Evolutionary conservation across 768 basidiomycete genomes (phyloP).

Genomic region (Boletales sp.): DNA sequence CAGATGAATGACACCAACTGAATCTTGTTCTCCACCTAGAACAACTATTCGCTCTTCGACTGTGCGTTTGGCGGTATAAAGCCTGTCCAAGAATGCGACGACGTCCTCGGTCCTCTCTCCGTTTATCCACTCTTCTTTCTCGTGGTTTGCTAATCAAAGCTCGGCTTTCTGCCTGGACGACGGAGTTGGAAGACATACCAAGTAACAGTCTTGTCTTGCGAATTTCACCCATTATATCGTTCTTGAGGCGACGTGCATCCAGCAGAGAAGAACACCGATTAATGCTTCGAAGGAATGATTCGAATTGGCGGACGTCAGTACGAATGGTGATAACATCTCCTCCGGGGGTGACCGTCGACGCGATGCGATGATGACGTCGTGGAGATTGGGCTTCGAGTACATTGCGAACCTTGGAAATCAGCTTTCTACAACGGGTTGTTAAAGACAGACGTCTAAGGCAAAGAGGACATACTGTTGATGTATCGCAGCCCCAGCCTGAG

Average conservation of each 20-base stretch:
- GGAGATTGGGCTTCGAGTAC: constrained; percentile 79
- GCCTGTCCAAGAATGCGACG: constrained; percentile 80
- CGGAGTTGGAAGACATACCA: constrained; percentile 40
- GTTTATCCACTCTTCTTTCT: constrained; percentile 86
- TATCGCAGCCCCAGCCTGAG: constrained; percentile 63
- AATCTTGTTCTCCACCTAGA: constrained; percentile 67
- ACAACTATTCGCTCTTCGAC: constrained; percentile 82
- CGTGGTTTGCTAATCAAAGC: constrained; percentile 60
- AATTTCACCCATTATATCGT: constrained; percentile 91
- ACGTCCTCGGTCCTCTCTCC: constrained; percentile 83
- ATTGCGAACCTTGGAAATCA: constrained; percentile 85
- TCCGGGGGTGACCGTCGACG: constrained; percentile 43
- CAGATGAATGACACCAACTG: constrained; percentile 37
- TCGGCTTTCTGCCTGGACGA: constrained; percentile 1
- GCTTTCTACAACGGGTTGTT: constrained; percentile 45
- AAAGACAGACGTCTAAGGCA: constrained; percentile 7
- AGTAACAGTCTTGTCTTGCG: constrained; percentile 71
- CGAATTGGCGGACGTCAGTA: constrained; percentile 81
- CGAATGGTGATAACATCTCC: constrained; percentile 74
- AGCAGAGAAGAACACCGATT: constrained; percentile 74
- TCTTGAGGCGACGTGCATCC: constrained; percentile 87
- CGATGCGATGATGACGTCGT: constrained; percentile 40
- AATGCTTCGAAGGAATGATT: constrained; percentile 87
- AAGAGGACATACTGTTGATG: constrained; percentile 52
- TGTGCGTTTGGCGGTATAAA: constrained; percentile 85